Conservation (phyloP, 306 rosid genomes). For the Trichosanthes truncata region DNA sequence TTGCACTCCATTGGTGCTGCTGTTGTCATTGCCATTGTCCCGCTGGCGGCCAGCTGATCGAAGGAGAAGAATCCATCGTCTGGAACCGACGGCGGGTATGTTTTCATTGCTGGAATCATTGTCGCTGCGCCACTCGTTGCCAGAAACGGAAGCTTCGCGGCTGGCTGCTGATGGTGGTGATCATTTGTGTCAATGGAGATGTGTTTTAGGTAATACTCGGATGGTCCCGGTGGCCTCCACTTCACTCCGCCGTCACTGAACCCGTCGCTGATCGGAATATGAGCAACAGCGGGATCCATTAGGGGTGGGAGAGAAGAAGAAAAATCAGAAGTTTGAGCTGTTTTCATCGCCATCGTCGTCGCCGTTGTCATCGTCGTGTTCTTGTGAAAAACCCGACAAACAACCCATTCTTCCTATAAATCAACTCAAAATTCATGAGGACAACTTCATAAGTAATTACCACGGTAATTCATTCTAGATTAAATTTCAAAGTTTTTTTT, state of each 20-base stretch:
- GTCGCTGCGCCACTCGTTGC: accelerated
- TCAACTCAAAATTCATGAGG: background rate
- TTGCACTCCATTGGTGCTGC: background rate
- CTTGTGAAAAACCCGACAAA: conserved; percentile 73
- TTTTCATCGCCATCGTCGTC: conserved; percentile 21
- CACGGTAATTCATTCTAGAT: background rate
- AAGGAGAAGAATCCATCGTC: background rate
- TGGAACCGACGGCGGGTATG: background rate
- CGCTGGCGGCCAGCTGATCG: background rate
- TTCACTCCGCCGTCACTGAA: background rate
- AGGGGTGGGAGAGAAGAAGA: conserved; percentile 77
- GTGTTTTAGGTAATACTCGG: background rate
- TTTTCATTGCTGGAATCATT: background rate
- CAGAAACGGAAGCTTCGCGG: background rate
- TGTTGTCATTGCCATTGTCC: background rate
- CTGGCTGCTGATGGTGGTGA: background rate
- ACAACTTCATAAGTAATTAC: background rate
- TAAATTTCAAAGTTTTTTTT: background rate
- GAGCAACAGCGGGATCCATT: conserved; percentile 29
- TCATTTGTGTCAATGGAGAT: background rate
- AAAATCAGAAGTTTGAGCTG: conserved; percentile 39
- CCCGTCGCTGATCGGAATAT: background rate
- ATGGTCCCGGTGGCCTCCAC: background rate
- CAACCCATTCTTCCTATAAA: conserved; percentile 91
- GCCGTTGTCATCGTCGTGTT: conserved; percentile 22